Base-by-base conservation (phyloP, 306 rosid species). In the Trifolium repens region DNA sequence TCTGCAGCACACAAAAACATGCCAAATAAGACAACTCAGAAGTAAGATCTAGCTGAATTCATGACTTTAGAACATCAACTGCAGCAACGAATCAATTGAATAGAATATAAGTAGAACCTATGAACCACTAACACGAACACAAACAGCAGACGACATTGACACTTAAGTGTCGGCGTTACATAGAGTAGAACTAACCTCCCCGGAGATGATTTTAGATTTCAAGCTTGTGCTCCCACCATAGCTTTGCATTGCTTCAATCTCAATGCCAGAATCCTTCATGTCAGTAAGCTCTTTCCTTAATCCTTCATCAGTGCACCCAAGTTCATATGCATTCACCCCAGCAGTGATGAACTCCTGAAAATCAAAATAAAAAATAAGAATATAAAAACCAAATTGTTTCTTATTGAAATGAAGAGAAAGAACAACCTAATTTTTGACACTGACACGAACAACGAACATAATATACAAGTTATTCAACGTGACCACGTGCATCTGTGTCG, bases 221-320 rank as follows among this genome's bases (percentile, higher is more conserved):
- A 94, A 88, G 81, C 99, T 85, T 42, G 96, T 94, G 74, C 74
- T 90, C 79, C 96, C 97, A 72, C 99, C 91, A 74, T 78, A 89
- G 66, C 88, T 85, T 68, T 85, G 89, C 93, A 92, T 89, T 70
- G 88, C 91, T 81, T 92, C 93, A 77, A 94, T 86, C 85, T 91
- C 88, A 42, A 83, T 61, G 27, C 97, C 97, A 9, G 93, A 82
- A 68, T 89, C 85, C 86, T 84, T 94, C 89, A 94, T 71, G 72
- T 90, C 93, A 74, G 79, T 64, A 24, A 94, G 97, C 75, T 94
- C 99, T 75, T 90, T 90, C 81, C 92, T 87, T 55, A 94, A 75
- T 47, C 99, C 97, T 81, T 94, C 99, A 82, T 92, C 96, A 1
- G 97, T 89, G 85, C 99, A 94, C 34, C 99, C 99, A 37, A 94